These are phyloP conservation scores for Elaeis oleifera DNA, from an alignment of 202 grass and related monocot species.

Conservation along the genomic window DNA sequence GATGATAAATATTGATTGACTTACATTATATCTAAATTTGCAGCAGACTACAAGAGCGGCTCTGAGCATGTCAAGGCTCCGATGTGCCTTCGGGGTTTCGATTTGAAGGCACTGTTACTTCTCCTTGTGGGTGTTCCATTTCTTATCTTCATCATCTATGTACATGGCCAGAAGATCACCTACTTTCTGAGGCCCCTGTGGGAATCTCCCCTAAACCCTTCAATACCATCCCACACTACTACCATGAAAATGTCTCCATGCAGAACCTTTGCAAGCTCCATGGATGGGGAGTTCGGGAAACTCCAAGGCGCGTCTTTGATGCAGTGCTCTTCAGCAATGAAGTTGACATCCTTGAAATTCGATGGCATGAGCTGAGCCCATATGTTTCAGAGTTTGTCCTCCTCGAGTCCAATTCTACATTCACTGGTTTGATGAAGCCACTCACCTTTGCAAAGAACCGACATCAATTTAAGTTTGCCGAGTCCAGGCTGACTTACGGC, in stretches of 20 bases:
- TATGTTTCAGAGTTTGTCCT: slow-evolving; percentile 89
- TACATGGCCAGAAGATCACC: slow-evolving; percentile 89
- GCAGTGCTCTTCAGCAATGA: slow-evolving; percentile 97
- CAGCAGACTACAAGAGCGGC: slow-evolving; percentile 60
- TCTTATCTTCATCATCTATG: slow-evolving; percentile 62
- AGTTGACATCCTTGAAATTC: slow-evolving; percentile 80
- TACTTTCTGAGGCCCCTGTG: slow-evolving; percentile 96
- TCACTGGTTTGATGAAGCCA: slow-evolving; percentile 59
- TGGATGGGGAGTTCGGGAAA: slow-evolving; percentile 71
- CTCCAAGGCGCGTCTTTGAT: slow-evolving; percentile 79
- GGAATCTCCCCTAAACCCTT: slow-evolving; percentile 96
- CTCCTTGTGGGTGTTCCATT: slow-evolving; percentile 73
- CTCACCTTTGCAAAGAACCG: slow-evolving; percentile 65
- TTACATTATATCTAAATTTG: slow-evolving; percentile 22
- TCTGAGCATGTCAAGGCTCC: slow-evolving; percentile 72
- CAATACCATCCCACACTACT: slow-evolving; percentile 72
- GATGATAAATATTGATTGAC: too few species aligned
- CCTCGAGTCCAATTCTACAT: slow-evolving; percentile 94
- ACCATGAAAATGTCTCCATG: slow-evolving; percentile 87
- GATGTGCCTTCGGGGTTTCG: slow-evolving; percentile 83
- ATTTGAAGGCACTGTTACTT: slow-evolving; percentile 57
- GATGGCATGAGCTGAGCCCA: slow-evolving; percentile 94
- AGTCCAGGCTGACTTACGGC: slow-evolving; percentile 77
- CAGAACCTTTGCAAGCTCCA: slow-evolving; percentile 72
- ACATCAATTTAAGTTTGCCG: slow-evolving; percentile 51